These are phyloP conservation scores for Nannizziopsis arthrosporioides DNA, from an alignment of 2,329 filamentous ascomycete species.

Conservation along the genomic window DNA sequence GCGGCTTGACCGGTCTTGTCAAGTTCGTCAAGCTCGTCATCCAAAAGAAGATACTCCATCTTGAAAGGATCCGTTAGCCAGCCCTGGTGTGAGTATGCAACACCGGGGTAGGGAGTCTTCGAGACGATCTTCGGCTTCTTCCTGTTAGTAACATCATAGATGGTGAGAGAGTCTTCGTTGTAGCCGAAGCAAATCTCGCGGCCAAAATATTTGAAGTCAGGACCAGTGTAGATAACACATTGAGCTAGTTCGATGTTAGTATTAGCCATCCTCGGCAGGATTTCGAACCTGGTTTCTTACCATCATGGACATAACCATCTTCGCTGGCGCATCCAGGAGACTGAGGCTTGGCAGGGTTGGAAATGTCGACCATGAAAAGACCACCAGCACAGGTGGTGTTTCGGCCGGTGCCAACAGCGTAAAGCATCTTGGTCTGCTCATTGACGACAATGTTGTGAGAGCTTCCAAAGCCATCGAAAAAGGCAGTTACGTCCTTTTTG, in stretches of 20 bases:
- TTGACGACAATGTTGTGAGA: slow-evolving; percentile 42
- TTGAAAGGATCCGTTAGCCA: slow-evolving; percentile 40
- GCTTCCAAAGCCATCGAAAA: slow-evolving; percentile 35
- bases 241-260: slow-evolving; percentile 29
- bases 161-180: slow-evolving; percentile 32
- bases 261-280: too few relatives aligned
- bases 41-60: slow-evolving; percentile 39
- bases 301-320: slow-evolving; percentile 52
- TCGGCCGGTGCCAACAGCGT: slow-evolving; percentile 38
- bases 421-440: slow-evolving; percentile 38
- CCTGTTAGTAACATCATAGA: slow-evolving; percentile 17
- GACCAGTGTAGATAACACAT: slow-evolving; percentile 46
- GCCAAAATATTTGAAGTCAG: slow-evolving; percentile 38
- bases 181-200: slow-evolving; percentile 47
- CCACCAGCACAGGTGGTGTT: slow-evolving; percentile 41
- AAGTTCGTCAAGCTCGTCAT: slow-evolving; percentile 45
- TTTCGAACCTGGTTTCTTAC: slow-evolving; percentile 8
- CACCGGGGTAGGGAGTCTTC: slow-evolving; percentile 45
- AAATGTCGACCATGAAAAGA: slow-evolving; percentile 49
- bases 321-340: slow-evolving; percentile 43
- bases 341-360: slow-evolving; percentile 42
- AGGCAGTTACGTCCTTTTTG: slow-evolving; percentile 32
- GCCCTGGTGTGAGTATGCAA: slow-evolving; percentile 49
- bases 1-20: slow-evolving; percentile 30
- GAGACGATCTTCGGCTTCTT: slow-evolving; percentile 36